Conservation (phyloP, 208 protist genomes). For the Wallacemonas sp. region DNA sequence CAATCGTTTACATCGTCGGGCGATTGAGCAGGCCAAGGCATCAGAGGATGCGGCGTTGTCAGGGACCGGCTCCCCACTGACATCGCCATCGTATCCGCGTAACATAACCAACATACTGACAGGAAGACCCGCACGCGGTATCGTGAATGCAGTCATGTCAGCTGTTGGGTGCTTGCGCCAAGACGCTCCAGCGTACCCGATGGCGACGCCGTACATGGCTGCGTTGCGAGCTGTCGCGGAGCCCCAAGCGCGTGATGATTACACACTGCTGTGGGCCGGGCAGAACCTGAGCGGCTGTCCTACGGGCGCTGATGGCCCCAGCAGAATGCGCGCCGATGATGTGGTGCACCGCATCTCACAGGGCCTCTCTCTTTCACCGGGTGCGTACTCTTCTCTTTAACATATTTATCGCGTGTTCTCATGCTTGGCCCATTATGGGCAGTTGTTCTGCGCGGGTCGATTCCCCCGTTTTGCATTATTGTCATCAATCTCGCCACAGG, state of each 20-base stretch:
- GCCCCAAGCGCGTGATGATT: conserved; percentile 17
- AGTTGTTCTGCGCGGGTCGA: too few species aligned
- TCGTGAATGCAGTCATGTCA: conserved; percentile 23
- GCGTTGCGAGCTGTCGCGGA: conserved; percentile 16
- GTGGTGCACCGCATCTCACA: not conserved
- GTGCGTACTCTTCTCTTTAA: too few species aligned
- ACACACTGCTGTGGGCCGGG: conserved; percentile 22
- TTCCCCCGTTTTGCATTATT: too few species aligned
- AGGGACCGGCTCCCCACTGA: not conserved
- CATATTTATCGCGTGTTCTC: too few species aligned
- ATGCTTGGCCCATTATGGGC: not conserved
- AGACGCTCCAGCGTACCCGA: conserved; percentile 21
- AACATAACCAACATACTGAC: conserved; percentile 21
- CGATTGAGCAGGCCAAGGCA: conserved; percentile 10
- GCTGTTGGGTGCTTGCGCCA: conserved; percentile 20
- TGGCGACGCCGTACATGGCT: conserved; percentile 17
- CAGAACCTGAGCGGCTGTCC: conserved; percentile 22
- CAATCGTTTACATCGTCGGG: conserved; percentile 13
- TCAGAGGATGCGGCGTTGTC: not conserved
- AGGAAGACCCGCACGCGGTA: conserved; percentile 18
- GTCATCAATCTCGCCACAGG: too few species aligned
- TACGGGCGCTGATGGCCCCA: not conserved
- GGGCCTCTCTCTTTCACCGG: not conserved
- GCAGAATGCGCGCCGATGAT: not conserved
- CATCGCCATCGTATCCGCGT: not conserved